phyloP scores from a whole-genome alignment of 345 rosid genomes.

The Mallotus nudiflorus region DNA sequence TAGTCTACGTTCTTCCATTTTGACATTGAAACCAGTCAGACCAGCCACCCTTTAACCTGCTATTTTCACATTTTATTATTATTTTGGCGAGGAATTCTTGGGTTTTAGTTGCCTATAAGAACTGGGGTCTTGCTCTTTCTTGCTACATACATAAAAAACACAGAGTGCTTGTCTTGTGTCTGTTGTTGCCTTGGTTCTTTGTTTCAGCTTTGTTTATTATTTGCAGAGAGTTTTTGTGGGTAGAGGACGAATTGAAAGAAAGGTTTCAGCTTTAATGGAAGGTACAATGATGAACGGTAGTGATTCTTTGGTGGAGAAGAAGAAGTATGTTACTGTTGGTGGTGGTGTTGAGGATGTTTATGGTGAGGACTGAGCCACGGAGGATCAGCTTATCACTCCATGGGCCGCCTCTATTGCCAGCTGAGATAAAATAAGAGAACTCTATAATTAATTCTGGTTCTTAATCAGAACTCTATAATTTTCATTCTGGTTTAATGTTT shows the following conservation, averaged over 20 bases:
- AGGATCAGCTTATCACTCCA: constrained; percentile 90
- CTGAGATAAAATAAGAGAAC: too few relatives aligned
- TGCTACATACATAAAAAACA: neutral
- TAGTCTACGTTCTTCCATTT: constrained; percentile 16
- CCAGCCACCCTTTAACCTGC: constrained; percentile 18
- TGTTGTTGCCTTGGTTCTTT: neutral
- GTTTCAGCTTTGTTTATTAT: constrained; percentile 10
- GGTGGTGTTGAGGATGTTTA: constrained; percentile 70
- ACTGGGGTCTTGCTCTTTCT: neutral
- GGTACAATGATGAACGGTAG: constrained; percentile 37
- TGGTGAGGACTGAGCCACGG: constrained; percentile 79
- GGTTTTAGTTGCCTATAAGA: constrained; percentile 24
- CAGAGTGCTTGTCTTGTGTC: neutral
- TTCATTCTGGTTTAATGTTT: too few relatives aligned
- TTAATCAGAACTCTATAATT: neutral
- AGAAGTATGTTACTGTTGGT: constrained; percentile 37
- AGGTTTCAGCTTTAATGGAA: constrained; percentile 29
- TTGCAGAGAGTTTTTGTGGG: constrained; percentile 35
- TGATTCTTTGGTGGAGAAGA: constrained; percentile 25
- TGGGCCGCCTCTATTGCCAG: constrained; percentile 90
- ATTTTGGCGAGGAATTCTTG: neutral
- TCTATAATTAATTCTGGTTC: neutral
- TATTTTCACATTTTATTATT: neutral
- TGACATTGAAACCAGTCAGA: constrained; percentile 21
- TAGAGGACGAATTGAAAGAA: constrained; percentile 23